Evolutionary conservation across 306 rosid species (phyloP).

Genomic region (Vicia sativa): DNA sequence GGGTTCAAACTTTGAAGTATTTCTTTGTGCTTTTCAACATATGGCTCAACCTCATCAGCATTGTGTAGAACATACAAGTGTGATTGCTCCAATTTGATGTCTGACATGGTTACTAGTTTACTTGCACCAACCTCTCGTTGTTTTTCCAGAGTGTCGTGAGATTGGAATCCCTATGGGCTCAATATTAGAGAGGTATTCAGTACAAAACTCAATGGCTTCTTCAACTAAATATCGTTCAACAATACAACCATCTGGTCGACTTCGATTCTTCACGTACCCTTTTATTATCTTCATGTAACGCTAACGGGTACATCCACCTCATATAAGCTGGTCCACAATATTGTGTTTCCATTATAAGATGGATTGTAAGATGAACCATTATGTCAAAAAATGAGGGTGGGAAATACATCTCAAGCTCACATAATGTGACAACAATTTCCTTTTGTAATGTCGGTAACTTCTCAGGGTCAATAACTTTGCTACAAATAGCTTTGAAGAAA

Average conservation of each 20-base stretch:
- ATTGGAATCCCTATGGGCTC: background rate
- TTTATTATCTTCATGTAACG: background rate
- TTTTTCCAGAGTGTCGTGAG: background rate
- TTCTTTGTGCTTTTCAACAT: no score
- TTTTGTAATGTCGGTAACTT: background rate
- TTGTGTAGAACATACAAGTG: no score
- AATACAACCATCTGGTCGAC: slow-evolving; percentile 1
- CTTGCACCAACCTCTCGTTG: background rate
- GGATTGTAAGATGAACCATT: background rate
- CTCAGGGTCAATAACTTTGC: background rate
- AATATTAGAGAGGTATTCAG: no score
- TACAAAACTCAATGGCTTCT: background rate
- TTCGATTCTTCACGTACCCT: background rate
- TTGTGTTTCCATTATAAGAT: background rate
- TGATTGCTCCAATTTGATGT: background rate
- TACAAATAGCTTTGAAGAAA: background rate
- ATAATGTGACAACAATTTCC: no score
- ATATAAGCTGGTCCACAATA: slow-evolving; percentile 1
- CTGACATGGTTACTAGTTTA: background rate
- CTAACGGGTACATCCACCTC: background rate
- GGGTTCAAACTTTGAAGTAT: no score
- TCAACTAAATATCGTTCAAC: background rate
- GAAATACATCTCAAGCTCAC: no score
- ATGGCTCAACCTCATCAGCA: no score
- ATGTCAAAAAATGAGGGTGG: background rate